A percentile compares a stretch with the other conserved stretches of the same genome.
These are phyloP conservation scores for Nicotiana sylvestris DNA, from an alignment of 257 asterid species.

Conservation along the genomic window DNA sequence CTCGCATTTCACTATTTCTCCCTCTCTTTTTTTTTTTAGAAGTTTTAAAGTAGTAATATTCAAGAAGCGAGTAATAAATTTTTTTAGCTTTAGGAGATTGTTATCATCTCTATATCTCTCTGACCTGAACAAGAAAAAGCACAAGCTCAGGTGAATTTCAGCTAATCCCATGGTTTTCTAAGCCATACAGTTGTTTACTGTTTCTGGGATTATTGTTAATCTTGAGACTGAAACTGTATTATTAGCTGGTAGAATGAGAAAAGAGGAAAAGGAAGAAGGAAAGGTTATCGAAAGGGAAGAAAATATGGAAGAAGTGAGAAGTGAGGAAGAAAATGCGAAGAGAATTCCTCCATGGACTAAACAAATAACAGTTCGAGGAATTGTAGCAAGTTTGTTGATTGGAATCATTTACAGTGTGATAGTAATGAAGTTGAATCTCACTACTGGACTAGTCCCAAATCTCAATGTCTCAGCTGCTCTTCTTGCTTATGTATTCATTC, in stretches of 20 bases:
- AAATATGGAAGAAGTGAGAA: not conserved
- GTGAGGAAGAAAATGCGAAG: conserved; percentile 30
- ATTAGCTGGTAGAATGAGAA: conserved; percentile 11
- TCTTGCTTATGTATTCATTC: conserved; percentile 63
- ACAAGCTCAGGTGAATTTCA: not conserved
- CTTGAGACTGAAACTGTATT: not conserved
- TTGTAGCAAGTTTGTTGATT: conserved; percentile 54
- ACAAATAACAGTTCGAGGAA: conserved; percentile 69
- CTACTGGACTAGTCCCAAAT: conserved; percentile 82
- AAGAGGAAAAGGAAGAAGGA: conserved; percentile 23
- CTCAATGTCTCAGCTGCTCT: conserved; percentile 93
- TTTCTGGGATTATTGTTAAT: too few species aligned
- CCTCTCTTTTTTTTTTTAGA: too few species aligned
- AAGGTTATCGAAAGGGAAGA: conserved; percentile 13
- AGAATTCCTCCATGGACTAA: conserved; percentile 71
- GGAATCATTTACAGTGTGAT: conserved; percentile 69
- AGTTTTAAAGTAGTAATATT: too few species aligned
- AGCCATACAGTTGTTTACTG: not conserved
- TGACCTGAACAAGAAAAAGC: too few species aligned
- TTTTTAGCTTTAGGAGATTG: not conserved
- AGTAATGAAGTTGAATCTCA: conserved; percentile 67
- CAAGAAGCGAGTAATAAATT: not conserved
- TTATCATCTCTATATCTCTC: too few species aligned
- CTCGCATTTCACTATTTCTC: too few species aligned
- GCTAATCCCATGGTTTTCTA: not conserved